Evolutionary conservation across 768 basidiomycete genomes (phyloP).

Genomic region (Leccinum imitatum): DNA sequence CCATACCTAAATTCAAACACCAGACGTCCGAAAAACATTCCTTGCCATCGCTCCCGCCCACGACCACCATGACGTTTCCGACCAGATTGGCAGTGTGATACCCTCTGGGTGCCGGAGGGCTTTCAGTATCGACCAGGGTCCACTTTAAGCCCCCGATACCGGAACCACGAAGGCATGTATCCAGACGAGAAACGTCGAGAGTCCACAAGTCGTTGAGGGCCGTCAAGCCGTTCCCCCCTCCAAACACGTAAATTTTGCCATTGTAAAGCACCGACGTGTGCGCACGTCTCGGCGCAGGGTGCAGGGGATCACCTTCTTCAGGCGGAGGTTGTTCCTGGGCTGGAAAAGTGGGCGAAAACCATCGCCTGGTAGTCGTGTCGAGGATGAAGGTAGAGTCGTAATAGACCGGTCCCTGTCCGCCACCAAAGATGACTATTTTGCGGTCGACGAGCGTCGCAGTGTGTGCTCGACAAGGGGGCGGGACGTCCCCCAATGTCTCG

Average conservation of each 20-base stretch:
- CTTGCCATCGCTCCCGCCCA: conserved; percentile 89
- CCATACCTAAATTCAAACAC: conserved; percentile 82
- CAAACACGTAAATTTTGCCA: conserved; percentile 80
- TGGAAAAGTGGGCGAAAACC: conserved; percentile 50
- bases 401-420: conserved; percentile 80
- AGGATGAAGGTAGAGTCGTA: conserved; percentile 82
- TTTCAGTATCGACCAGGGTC: conserved; percentile 56
- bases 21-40: conserved; percentile 89
- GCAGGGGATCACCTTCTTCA: conserved; percentile 17
- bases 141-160: conserved; percentile 43
- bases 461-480: conserved; percentile 85
- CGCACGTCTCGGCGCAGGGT: conserved; percentile 74
- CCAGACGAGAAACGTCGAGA: conserved; percentile 58
- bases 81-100: conserved; percentile 92
- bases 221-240: conserved; percentile 90
- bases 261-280: conserved; percentile 80
- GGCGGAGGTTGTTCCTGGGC: conserved; percentile 11
- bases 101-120: conserved; percentile 67
- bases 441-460: conserved; percentile 81
- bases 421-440: conserved; percentile 81
- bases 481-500: conserved; percentile 71
- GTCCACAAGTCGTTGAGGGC: conserved; percentile 92
- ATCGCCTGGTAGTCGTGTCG: conserved; percentile 71
- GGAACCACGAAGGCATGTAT: conserved; percentile 23
- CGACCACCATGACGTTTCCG: conserved; percentile 79